Base-by-base conservation (phyloP, 257 asterid species). In the Solanum clarkiae region DNA sequence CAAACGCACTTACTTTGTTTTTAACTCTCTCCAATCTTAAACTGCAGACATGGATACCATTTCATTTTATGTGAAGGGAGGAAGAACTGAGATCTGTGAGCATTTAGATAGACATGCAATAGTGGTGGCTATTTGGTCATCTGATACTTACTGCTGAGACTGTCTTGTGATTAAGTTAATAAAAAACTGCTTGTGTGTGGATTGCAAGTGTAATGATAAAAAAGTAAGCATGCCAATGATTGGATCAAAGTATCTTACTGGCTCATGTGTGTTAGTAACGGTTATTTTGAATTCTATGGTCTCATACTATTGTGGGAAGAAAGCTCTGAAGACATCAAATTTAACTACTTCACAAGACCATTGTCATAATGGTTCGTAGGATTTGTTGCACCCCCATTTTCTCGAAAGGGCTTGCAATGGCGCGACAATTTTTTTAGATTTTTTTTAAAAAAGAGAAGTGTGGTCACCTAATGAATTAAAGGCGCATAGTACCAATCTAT, bases 21-120 rank as follows among this genome's bases (percentile, higher is more conserved):
- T 84, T 87, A 20, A 80, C 53, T 2, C 81, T 65, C 26, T 7
- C 8, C 47, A 44, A 54, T 86, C 74, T 20, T 69, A 16, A 86
- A 82, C 87, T 71, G 86, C 95, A 97, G 99, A 87, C 99, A 95
- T 89, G 99, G 99, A 65, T 97, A 95, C 91, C 99, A 95, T 90
- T 89, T 97, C 82, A 95, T 97, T 92, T 90, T 97, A 91, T 84
- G 86, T 36, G 99, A 95, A 91, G 99, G 99, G 89, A 93, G 99
- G 93, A 97, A 97, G 91, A 97, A 97, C 86, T 93, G 93, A 95
- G 90, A 84, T 81, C 80, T 54, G 60, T 57, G 20, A 86, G 86
- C 79, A 12, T 80, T 84, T 53, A 57, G 10, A 44, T 81, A 65
- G 82, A 84, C 84, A 81, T 57, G 85, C 24, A 40, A 42, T 42